These are phyloP conservation scores for Daedalea quercina DNA, from an alignment of 768 basidiomycete species.

Conservation along the genomic window DNA sequence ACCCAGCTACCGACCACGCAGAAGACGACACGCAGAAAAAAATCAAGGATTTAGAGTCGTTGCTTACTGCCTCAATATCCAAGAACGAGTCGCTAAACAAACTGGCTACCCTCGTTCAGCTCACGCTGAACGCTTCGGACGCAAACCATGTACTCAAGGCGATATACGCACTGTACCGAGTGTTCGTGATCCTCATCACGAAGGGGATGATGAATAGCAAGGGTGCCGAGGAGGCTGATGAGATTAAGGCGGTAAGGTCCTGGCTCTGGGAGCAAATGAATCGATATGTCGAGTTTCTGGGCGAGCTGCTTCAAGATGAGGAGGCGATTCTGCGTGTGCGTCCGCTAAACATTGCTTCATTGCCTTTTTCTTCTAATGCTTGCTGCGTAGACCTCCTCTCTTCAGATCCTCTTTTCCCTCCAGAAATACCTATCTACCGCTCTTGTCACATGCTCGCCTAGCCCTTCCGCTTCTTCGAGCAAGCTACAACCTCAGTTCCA, in stretches of 20 bases:
- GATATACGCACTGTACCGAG: conserved; percentile 76
- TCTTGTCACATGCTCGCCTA: conserved; percentile 1
- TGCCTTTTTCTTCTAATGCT: neutral
- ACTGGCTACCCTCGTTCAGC: conserved; percentile 64
- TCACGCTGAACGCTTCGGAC: conserved; percentile 41
- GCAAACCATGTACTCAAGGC: conserved; percentile 62
- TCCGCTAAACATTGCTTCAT: neutral
- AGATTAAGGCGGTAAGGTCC: conserved; percentile 51
- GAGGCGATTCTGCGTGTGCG: conserved; percentile 72
- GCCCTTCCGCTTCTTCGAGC: neutral
- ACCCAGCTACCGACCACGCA: neutral
- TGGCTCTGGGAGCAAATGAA: conserved; percentile 81
- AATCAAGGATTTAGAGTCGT: conserved; percentile 46
- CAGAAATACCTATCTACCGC: conserved; percentile 14
- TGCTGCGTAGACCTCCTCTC: conserved; percentile 5
- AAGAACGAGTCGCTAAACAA: conserved; percentile 65
- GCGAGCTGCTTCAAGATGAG: conserved; percentile 66
- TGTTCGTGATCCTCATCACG: conserved; percentile 60
- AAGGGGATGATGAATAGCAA: conserved; percentile 46
- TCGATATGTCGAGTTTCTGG: conserved; percentile 62
- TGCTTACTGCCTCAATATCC: conserved; percentile 46
- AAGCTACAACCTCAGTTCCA: conserved; percentile 51
- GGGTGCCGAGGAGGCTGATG: conserved; percentile 45
- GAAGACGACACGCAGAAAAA: conserved; percentile 9
- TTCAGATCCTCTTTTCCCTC: conserved; percentile 12